Conservation (phyloP, 805 yeast species). For the Wickerhamomyces sydowiorum region DNA sequence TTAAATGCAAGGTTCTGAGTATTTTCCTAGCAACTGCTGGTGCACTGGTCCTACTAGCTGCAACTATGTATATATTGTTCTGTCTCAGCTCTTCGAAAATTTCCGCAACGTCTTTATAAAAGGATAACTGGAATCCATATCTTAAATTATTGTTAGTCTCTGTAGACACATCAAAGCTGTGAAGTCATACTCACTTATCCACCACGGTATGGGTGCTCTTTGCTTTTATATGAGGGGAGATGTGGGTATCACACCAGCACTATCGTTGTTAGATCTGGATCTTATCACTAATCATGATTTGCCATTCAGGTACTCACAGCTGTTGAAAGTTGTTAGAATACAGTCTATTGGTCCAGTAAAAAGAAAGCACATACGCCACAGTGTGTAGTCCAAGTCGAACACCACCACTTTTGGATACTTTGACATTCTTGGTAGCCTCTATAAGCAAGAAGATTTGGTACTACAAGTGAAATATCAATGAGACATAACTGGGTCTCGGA, state of each 20-base stretch:
- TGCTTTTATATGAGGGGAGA: conserved; percentile 47
- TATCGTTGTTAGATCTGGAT: conserved; percentile 3
- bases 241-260: conserved; percentile 78
- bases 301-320: conserved; percentile 7
- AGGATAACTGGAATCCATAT: conserved; percentile 46
- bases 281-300: background rate
- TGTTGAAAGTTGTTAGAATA: background rate
- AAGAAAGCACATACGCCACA: conserved; percentile 46
- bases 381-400: conserved; percentile 69
- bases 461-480: no score
- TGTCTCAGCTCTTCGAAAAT: conserved; percentile 49
- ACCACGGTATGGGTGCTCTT: conserved; percentile 30
- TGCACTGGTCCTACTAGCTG: conserved; percentile 76
- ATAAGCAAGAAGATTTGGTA: no score
- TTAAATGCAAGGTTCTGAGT: conserved; percentile 46
- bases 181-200: conserved; percentile 32
- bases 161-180: no score
- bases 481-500: no score
- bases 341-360: background rate
- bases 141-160: conserved; percentile 4
- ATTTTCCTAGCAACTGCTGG: conserved; percentile 72
- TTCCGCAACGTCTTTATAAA: conserved; percentile 64
- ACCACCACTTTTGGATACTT: conserved; percentile 51
- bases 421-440: no score
- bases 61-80: conserved; percentile 46